Evolutionary conservation across 2,329 filamentous ascomycete species (phyloP).

Genomic region (Pyricularia sp.): DNA sequence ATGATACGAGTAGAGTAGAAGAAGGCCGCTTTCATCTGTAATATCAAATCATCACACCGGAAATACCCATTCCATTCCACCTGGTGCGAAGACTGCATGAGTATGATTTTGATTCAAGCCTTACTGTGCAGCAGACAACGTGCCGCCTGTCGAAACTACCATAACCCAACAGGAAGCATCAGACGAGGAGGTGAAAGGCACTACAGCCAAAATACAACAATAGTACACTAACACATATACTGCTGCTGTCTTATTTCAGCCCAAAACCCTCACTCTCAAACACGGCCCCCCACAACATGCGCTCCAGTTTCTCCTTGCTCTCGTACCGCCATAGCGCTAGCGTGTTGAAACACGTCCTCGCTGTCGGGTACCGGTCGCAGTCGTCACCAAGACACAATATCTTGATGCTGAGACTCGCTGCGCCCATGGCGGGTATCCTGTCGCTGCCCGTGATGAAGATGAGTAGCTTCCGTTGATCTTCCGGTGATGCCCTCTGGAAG

Average conservation of each 20-base stretch:
- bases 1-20: background rate
- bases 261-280: constrained; percentile 87
- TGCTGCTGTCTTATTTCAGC: constrained; percentile 47
- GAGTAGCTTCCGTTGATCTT: constrained; percentile 68
- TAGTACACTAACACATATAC: background rate
- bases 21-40: background rate
- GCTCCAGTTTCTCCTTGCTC: constrained; percentile 56
- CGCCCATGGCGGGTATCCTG: constrained; percentile 80
- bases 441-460: constrained; percentile 88
- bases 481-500: constrained; percentile 55
- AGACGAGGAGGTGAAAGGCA: background rate
- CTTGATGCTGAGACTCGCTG: constrained; percentile 68
- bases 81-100: background rate
- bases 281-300: constrained; percentile 76
- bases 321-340: constrained; percentile 67
- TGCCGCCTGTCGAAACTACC: background rate
- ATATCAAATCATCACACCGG: background rate
- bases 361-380: constrained; percentile 66
- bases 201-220: background rate
- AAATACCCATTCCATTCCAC: background rate
- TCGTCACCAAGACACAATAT: constrained; percentile 70
- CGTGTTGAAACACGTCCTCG: constrained; percentile 86
- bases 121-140: background rate
- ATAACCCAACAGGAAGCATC: background rate
- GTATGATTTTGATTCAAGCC: background rate